phyloP scores from a whole-genome alignment of 192 early-diverging fungal species.

The Podochytrium sp. region DNA sequence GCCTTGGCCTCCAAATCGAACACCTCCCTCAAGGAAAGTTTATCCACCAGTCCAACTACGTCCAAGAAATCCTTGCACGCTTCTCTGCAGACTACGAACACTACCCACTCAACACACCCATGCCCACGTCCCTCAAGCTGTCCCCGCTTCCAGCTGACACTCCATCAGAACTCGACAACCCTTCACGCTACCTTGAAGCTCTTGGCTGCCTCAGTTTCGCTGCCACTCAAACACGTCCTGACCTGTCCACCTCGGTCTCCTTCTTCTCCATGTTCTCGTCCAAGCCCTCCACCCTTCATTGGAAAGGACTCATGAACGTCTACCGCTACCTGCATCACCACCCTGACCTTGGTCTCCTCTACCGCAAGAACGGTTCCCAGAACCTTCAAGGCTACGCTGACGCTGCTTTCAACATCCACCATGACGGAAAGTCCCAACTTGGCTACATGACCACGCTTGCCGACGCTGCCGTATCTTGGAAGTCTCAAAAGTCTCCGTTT shows the following conservation, averaged over 20 bases:
- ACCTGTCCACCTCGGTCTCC: not conserved
- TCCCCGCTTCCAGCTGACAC: not conserved
- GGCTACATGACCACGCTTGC: not conserved
- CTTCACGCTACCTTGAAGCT: not conserved
- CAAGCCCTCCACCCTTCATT: not conserved
- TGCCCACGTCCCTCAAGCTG: not conserved
- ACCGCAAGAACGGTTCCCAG: not conserved
- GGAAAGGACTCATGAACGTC: not conserved
- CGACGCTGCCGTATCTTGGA: not conserved
- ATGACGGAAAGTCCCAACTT: not conserved
- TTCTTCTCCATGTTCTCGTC: not conserved
- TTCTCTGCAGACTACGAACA: not conserved
- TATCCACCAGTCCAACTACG: not conserved
- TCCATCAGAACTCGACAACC: not conserved
- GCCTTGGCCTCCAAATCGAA: not conserved
- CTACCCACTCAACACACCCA: not conserved
- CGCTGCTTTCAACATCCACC: conserved; percentile 13
- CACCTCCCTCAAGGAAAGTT: not conserved
- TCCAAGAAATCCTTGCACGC: not conserved
- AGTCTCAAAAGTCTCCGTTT: not conserved
- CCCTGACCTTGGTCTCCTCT: not conserved
- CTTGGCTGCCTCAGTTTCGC: not conserved
- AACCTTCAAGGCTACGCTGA: not conserved
- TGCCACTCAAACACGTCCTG: not conserved
- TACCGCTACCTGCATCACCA: not conserved